phyloP scores from a whole-genome alignment of 1,139 yeast species.

The Eremothecium sinecaudum region DNA sequence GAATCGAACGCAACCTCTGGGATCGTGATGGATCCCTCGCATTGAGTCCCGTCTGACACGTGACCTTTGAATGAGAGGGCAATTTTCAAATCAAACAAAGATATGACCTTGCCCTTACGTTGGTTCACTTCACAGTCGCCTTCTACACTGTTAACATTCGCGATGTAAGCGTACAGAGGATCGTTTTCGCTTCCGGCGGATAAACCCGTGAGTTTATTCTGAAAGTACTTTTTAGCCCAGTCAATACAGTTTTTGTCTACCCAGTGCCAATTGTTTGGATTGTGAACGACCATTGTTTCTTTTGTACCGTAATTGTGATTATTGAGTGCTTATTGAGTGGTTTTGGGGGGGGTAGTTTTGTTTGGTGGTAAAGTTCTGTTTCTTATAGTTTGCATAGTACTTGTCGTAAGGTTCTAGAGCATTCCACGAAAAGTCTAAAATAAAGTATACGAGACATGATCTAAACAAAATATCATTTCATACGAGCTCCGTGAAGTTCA shows the following conservation, averaged over 20 bases:
- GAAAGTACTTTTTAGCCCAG: conserved; percentile 79
- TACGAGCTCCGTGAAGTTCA: conserved; percentile 32
- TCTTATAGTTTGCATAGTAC: background rate
- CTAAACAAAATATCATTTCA: conserved; percentile 9
- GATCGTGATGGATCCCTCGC: conserved; percentile 62
- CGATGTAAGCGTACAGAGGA: conserved; percentile 36
- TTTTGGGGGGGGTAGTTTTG: background rate
- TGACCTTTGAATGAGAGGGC: conserved; percentile 52
- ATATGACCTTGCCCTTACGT: conserved; percentile 92
- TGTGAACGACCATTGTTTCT: conserved; percentile 53
- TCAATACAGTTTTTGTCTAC: conserved; percentile 92
- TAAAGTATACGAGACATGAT: background rate
- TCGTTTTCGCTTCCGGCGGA: conserved; percentile 33
- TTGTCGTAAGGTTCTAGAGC: conserved; percentile 1
- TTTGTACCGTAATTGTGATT: background rate
- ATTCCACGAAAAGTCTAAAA: background rate
- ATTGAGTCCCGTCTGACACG: conserved; percentile 19
- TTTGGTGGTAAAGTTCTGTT: background rate
- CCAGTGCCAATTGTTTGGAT: conserved; percentile 94
- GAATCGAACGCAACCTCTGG: conserved; percentile 97
- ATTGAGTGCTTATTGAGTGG: background rate
- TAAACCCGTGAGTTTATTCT: conserved; percentile 46
- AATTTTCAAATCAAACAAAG: conserved; percentile 72
- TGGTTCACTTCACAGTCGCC: conserved; percentile 97
- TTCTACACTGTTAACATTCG: conserved; percentile 58